phyloP scores from a whole-genome alignment of 2,329 filamentous ascomycete genomes.

The Fusarium temperatum region DNA sequence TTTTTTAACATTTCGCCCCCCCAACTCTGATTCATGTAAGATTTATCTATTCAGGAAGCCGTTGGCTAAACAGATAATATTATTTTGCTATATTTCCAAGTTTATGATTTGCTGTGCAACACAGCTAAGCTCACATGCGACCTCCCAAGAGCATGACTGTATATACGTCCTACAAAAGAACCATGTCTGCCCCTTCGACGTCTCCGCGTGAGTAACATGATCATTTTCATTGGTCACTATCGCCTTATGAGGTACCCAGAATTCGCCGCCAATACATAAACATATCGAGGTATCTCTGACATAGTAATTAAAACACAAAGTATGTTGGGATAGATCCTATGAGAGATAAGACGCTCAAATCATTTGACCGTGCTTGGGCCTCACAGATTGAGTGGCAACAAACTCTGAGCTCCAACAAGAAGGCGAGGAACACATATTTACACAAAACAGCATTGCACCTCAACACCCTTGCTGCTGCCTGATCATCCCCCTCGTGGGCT shows the following conservation, averaged over 20 bases:
- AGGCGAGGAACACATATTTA: background rate
- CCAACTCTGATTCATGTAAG: background rate
- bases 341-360: too few species aligned
- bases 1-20: background rate
- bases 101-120: background rate
- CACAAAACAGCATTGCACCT: background rate
- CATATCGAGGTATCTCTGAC: background rate
- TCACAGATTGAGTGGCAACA: background rate
- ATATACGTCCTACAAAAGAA: background rate
- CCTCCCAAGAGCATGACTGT: background rate
- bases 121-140: background rate
- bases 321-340: background rate
- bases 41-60: background rate
- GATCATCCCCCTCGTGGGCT: fast-evolving
- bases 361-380: background rate
- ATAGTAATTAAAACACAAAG: too few species aligned
- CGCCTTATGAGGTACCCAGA: background rate
- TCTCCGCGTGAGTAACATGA: background rate
- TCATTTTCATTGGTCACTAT: too few species aligned
- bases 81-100: background rate
- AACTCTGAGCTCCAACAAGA: background rate
- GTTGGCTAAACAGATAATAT: background rate
- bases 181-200: background rate
- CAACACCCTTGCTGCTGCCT: background rate
- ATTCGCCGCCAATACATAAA: background rate